Evolutionary conservation across 116 monocot genomes (phyloP).

Genomic region (Phalaenopsis hybrid): DNA sequence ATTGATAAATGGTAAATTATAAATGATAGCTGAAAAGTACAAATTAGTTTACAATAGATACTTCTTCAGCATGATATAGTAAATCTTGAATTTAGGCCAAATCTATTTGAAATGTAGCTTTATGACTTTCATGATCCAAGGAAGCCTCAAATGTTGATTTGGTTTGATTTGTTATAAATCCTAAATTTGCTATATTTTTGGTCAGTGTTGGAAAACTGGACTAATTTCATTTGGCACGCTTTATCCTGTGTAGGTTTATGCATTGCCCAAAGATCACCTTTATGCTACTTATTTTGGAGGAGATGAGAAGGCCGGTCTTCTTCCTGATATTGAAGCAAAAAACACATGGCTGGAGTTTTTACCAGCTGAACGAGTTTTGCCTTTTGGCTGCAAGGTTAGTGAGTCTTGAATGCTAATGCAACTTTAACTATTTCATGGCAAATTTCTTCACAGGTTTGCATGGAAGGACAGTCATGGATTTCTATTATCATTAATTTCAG

Average conservation of each 20-base stretch:
- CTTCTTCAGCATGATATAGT: background rate
- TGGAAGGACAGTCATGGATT: background rate
- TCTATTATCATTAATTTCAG: background rate
- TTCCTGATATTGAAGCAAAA: slow-evolving; percentile 80
- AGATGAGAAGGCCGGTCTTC: slow-evolving; percentile 88
- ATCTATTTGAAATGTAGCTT: background rate
- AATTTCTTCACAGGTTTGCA: background rate
- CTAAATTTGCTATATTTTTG: background rate
- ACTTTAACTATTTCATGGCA: background rate
- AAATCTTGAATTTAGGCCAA: background rate
- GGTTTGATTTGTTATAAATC: background rate
- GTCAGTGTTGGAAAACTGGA: background rate
- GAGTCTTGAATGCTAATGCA: background rate
- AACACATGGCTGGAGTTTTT: slow-evolving; percentile 68
- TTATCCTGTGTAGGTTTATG: slow-evolving; percentile 58
- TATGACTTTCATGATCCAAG: background rate
- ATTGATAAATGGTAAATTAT: background rate
- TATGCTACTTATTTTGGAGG: slow-evolving; percentile 99
- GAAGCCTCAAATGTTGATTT: background rate
- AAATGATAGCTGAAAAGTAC: background rate
- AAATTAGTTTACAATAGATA: background rate
- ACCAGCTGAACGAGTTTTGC: slow-evolving; percentile 58
- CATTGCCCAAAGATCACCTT: slow-evolving; percentile 66
- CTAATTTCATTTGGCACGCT: background rate
- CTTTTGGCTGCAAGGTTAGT: slow-evolving; percentile 94